phyloP scores from a whole-genome alignment of 192 early-diverging fungal genomes.

The Diversispora epigaea region DNA sequence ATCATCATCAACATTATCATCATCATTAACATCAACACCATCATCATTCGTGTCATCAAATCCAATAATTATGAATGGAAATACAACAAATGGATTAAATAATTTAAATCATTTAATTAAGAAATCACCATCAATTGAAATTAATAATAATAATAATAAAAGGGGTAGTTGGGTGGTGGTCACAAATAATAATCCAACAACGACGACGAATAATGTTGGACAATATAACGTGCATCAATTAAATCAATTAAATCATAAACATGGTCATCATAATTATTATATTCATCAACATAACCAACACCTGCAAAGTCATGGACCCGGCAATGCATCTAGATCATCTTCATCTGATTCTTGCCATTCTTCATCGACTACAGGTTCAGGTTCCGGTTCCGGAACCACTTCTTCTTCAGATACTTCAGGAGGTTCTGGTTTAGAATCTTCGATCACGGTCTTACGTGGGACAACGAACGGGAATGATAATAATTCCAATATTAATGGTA shows the following conservation, averaged over 20 bases:
- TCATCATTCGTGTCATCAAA: neutral
- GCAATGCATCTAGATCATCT: conserved; percentile 20
- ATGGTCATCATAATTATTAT: conserved; percentile 26
- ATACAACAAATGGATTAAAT: neutral
- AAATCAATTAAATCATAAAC: conserved; percentile 28
- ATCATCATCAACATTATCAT: neutral
- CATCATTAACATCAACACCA: neutral
- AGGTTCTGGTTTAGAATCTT: neutral
- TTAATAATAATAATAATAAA: neutral
- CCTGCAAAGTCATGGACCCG: neutral
- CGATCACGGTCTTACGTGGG: neutral
- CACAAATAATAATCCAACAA: neutral
- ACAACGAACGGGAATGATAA: neutral
- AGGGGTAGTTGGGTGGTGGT: conserved; percentile 27
- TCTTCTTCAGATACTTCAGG: conserved; percentile 9
- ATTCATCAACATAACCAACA: conserved; percentile 5
- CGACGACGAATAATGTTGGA: neutral
- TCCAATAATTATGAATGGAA: neutral
- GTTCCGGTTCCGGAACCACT: neutral
- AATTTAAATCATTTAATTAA: neutral
- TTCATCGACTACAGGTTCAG: conserved; percentile 23
- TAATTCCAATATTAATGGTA: conserved; percentile 2
- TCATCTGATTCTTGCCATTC: conserved; percentile 31
- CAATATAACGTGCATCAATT: conserved; percentile 31
- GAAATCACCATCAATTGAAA: no score